Conservation (phyloP, 2,329 filamentous ascomycete species). For the Parasarocladium wereldwijsianum region DNA sequence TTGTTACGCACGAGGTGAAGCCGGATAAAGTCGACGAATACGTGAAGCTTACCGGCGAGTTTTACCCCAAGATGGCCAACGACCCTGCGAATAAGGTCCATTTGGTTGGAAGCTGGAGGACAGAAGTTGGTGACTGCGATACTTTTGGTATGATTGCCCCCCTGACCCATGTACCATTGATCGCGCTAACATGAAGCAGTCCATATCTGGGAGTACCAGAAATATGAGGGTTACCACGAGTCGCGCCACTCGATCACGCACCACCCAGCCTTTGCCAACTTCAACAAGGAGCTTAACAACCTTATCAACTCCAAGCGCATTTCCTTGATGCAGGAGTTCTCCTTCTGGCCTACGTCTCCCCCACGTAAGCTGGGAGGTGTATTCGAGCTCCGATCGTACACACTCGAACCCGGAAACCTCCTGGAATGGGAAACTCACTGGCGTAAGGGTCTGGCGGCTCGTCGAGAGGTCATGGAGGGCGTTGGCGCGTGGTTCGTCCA, state of each 20-base stretch:
- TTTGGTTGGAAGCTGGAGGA: constrained; percentile 94
- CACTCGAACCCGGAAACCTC: constrained; percentile 84
- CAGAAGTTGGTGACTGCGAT: constrained; percentile 92
- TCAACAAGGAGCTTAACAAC: constrained; percentile 72
- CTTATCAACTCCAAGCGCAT: constrained; percentile 73
- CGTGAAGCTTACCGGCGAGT: constrained; percentile 71
- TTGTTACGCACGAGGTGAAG: constrained; percentile 91
- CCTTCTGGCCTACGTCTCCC: constrained; percentile 93
- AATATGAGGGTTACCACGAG: constrained; percentile 88
- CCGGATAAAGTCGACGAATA: constrained; percentile 95
- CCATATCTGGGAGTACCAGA: constrained; percentile 99
- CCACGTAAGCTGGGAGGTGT: constrained; percentile 81
- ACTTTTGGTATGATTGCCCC: constrained; percentile 59
- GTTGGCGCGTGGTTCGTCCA: constrained; percentile 98
- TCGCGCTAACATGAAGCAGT: constrained; percentile 37
- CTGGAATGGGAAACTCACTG: constrained; percentile 99
- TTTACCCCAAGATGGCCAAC: constrained; percentile 83
- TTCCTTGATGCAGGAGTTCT: constrained; percentile 98
- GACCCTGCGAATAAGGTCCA: constrained; percentile 85
- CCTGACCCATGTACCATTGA: background rate
- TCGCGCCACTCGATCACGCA: constrained; percentile 73
- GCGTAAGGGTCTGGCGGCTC: constrained; percentile 78
- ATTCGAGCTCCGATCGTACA: constrained; percentile 95
- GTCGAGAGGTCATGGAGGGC: constrained; percentile 95
- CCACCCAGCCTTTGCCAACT: constrained; percentile 71